Percentiles rank a stretch among this genome's conserved stretches.
These are phyloP conservation scores for Ricinus communis DNA, from an alignment of 345 rosid species.

Conservation along the genomic window DNA sequence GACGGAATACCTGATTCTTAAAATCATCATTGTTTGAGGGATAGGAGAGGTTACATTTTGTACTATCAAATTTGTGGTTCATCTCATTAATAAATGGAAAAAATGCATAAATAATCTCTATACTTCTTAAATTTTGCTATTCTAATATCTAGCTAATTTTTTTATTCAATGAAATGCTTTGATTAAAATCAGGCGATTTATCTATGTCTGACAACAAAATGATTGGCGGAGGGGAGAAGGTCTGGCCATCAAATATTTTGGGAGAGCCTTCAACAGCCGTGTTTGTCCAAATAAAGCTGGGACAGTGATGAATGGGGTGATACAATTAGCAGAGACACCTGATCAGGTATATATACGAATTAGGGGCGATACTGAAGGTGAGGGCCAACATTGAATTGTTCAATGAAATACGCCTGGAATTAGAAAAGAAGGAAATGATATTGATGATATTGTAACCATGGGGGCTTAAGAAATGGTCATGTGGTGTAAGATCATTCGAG, in stretches of 20 bases:
- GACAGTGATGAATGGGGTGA: not conserved
- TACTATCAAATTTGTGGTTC: not conserved
- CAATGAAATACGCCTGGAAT: conserved; percentile 1
- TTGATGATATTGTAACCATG: conserved; percentile 15
- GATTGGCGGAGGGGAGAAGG: conserved; percentile 8
- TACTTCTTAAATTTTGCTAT: too few relatives aligned
- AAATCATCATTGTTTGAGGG: not conserved
- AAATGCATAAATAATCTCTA: too few relatives aligned
- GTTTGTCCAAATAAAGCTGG: conserved; percentile 1
- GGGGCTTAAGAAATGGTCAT: conserved; percentile 6
- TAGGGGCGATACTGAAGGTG: too few relatives aligned
- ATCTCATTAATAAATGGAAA: not conserved
- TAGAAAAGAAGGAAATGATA: conserved; percentile 6
- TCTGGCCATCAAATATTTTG: not conserved
- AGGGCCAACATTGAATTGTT: conserved; percentile 10
- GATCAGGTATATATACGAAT: not conserved
- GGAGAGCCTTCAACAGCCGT: not conserved
- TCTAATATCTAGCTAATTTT: too few relatives aligned
- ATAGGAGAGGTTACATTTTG: not conserved
- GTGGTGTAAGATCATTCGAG: conserved; percentile 1
- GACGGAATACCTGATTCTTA: not conserved
- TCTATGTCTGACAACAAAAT: conserved; percentile 36
- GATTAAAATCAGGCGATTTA: too few relatives aligned
- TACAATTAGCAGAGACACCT: not conserved
- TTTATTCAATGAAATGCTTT: too few relatives aligned